Percentiles rank a stretch among this genome's conserved stretches.
Evolutionary conservation across 306 rosid genomes (phyloP).

Genomic region (Amphicarpaea edgeworthii): DNA sequence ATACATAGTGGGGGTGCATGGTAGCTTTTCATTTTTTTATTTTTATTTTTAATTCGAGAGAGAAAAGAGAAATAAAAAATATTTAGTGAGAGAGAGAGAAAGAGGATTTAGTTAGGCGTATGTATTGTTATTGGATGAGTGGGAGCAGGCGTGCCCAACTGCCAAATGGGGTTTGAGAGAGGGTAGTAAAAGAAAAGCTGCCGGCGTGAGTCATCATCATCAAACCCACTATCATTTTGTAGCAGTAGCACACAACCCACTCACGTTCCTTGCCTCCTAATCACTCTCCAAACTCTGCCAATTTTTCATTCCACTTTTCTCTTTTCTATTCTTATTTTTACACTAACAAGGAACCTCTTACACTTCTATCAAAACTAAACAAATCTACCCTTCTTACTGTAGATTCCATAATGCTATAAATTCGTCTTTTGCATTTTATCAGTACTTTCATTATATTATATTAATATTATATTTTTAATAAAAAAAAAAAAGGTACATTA

Average conservation of each 20-base stretch:
- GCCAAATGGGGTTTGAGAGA: constrained; percentile 66
- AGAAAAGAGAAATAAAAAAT: constrained; percentile 10
- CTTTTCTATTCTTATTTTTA: constrained; percentile 43
- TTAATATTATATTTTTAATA: too few species aligned
- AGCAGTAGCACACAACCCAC: constrained; percentile 56
- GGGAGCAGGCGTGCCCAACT: constrained; percentile 90
- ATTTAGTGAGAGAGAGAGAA: constrained; percentile 26
- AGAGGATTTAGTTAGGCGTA: too few species aligned
- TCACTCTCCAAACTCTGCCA: constrained; percentile 71
- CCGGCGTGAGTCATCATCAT: constrained; percentile 92
- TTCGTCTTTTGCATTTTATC: too few species aligned
- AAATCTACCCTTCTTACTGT: not conserved
- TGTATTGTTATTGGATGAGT: constrained; percentile 60
- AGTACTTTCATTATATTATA: too few species aligned
- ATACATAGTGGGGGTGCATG: constrained; percentile 77
- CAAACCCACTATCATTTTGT: constrained; percentile 71
- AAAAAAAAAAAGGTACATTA: too few species aligned
- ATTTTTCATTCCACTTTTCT: constrained; percentile 46
- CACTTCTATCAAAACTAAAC: not conserved
- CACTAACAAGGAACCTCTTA: not conserved
- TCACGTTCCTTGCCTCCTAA: constrained; percentile 79
- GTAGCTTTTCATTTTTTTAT: constrained; percentile 69
- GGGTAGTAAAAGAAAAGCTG: constrained; percentile 63
- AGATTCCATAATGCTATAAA: too few species aligned
- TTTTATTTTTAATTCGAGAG: constrained; percentile 22